A percentile compares a stretch with the other conserved stretches of the same genome.
Evolutionary conservation across 306 rosid species (phyloP).

Genomic region (Lablab purpureus): DNA sequence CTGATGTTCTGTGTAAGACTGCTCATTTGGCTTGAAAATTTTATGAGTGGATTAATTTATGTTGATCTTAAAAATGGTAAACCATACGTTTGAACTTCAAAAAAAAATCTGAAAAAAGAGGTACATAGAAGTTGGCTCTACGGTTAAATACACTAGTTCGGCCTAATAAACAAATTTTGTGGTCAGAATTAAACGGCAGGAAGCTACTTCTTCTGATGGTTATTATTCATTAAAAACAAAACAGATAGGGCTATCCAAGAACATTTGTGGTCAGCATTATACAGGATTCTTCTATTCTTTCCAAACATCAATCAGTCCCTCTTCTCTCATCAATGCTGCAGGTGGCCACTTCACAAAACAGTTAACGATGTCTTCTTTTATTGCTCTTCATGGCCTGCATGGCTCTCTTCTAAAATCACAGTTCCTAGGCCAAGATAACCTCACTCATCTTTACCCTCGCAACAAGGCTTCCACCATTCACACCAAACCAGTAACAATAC

Average conservation of each 20-base stretch:
- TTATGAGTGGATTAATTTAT: neutral
- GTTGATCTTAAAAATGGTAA: neutral
- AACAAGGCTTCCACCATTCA: conserved; percentile 48
- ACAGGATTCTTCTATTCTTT: conserved; percentile 17
- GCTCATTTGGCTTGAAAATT: neutral
- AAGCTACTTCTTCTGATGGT: neutral
- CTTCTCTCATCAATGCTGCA: conserved; percentile 29
- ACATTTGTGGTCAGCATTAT: conserved; percentile 43
- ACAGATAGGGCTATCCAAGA: conserved; percentile 52
- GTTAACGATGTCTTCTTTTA: conserved; percentile 65
- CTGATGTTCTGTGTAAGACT: too few species aligned
- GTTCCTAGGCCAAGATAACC: conserved; percentile 64
- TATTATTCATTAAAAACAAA: neutral
- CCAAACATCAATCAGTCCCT: neutral
- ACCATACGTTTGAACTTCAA: neutral
- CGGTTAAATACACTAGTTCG: neutral
- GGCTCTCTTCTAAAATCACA: conserved; percentile 62
- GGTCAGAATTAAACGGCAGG: conserved; percentile 34
- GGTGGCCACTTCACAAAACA: conserved; percentile 15
- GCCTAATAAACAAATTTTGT: conserved; percentile 19
- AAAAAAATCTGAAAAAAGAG: neutral
- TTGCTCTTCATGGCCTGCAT: conserved; percentile 58
- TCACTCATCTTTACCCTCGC: conserved; percentile 45
- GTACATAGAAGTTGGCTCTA: neutral
- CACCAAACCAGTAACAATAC: conserved; percentile 37